Evolutionary conservation across 164 flowering plant species (phyloP).

Genomic region (Nymphaea colorata): DNA sequence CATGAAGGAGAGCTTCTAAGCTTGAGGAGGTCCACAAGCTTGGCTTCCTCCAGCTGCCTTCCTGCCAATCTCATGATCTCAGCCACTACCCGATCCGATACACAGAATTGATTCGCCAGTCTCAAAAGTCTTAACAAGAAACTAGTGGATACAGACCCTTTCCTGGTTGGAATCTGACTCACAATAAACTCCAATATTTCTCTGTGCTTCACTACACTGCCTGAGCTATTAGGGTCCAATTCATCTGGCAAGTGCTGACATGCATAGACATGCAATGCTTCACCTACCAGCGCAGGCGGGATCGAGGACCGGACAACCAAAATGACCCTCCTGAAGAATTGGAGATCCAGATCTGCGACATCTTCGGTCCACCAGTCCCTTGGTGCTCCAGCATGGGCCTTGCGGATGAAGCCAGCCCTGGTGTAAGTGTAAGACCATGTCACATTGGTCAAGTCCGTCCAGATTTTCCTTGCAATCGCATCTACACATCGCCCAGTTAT

Average conservation of each 20-base stretch:
- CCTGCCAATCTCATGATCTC: conserved; percentile 55
- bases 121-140: conserved; percentile 61
- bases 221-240: conserved; percentile 18
- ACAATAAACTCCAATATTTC: conserved; percentile 53
- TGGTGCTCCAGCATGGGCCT: conserved; percentile 47
- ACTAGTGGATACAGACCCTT: conserved; percentile 55
- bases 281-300: conserved; percentile 71
- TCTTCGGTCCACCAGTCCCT: conserved; percentile 99
- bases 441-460: conserved; percentile 37
- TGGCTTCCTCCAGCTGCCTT: conserved; percentile 59
- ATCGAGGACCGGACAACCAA: conserved; percentile 27
- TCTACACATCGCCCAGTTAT: conserved; percentile 61
- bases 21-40: conserved; percentile 40
- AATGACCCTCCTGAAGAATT: neutral
- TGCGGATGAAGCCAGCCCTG: conserved; percentile 51
- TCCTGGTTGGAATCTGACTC: conserved; percentile 59
- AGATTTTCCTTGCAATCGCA: conserved; percentile 62
- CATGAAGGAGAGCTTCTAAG: conserved; percentile 19
- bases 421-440: conserved; percentile 88
- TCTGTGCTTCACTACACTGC: conserved; percentile 17
- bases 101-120: conserved; percentile 34
- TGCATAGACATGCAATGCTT: conserved; percentile 87
- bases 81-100: conserved; percentile 40
- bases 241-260: conserved; percentile 46
- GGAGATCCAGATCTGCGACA: conserved; percentile 43